Base-by-base conservation (phyloP, 306 rosid species). In the Begonia masoniana region DNA sequence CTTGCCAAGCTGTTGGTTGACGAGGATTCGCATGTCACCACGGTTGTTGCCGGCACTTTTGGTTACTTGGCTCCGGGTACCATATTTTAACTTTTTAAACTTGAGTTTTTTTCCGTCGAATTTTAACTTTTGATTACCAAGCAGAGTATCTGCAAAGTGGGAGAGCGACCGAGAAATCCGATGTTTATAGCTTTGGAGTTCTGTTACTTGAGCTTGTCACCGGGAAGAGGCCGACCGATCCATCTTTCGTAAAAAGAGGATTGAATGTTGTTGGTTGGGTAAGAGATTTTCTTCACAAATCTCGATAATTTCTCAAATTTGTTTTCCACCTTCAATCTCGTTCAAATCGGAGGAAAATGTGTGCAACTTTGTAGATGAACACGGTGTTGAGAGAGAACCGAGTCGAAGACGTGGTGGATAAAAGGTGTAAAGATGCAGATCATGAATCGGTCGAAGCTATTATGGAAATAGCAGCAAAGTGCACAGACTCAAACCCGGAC, bases 211-310 rank as follows among this genome's bases (percentile, higher is more conserved):
- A 92, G 81, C 93, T 92, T 50, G 86, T 87, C 46, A 92, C 96
- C 5, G 99, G 99, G 48, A 92, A 92, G 81, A 92, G 99, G 61
- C 99, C 99, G 4, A 83, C 96, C 8, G 99, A 92, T 79, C 77
- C 96, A 12, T 65, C 85, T 50, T 92, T 92, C 64, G 91, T 76
- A 3, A 78, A 76, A 69, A 67, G 82, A 67, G 99, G 99, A 55
- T 71, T 87, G 60, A 92, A 81, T 63, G 84, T 86, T 54, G 99
- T 92, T 72, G 96, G 99, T 54, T 92, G 99, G 99, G 99, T 92
- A 78, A 76, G 93, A 43, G 93, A 47, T 50, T 12, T 12, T 10
- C 61, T 53, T n/a, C 45, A 51, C 39, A 72, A 82, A 47, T 51
- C 41, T 17, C 43, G 3, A 13, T 21, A 36, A 54, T 36, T 60